A percentile compares a stretch with the other conserved stretches of the same genome.
phyloP scores from a whole-genome alignment of 1,284 basidiomycete genomes.

The Boletellus deceptivus region DNA sequence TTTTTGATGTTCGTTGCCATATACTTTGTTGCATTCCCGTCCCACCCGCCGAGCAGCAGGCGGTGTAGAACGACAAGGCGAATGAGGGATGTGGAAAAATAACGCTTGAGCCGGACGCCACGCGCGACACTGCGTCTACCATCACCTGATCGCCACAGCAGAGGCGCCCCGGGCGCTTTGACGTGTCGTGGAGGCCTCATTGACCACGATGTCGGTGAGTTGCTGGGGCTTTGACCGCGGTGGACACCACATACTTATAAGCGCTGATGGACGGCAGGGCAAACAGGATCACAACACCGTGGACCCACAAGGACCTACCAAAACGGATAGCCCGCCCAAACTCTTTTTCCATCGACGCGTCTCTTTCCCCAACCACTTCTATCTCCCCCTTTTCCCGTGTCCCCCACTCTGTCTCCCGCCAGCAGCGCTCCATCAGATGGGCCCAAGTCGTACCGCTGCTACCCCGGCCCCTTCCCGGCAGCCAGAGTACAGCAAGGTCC shows the following conservation, averaged over 20 bases:
- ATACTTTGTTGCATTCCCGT: not conserved
- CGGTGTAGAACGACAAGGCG: no score
- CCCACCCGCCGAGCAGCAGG: not conserved
- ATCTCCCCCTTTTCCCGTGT: conserved; percentile 11
- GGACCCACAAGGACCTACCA: conserved; percentile 37
- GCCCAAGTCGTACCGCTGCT: conserved; percentile 12
- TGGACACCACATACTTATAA: conserved; percentile 1
- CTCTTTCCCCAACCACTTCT: conserved; percentile 16
- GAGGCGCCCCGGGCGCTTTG: not conserved
- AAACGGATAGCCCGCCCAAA: conserved; percentile 24
- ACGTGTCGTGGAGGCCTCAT: not conserved
- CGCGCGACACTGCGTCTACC: not conserved
- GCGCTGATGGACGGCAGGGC: not conserved
- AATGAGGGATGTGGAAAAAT: not conserved
- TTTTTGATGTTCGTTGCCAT: not conserved
- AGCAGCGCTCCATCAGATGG: conserved; percentile 16
- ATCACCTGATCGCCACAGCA: no score
- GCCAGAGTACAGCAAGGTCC: conserved; percentile 14
- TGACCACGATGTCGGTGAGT: not conserved
- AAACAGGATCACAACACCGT: conserved; percentile 34
- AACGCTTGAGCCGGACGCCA: not conserved
- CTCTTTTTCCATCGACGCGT: conserved; percentile 31
- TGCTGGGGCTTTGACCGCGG: not conserved
- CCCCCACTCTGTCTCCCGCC: conserved; percentile 2
- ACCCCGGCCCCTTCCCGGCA: conserved; percentile 11